Base-by-base conservation (phyloP, 176 grass and related monocot species). In the Oryza glumipatula region DNA sequence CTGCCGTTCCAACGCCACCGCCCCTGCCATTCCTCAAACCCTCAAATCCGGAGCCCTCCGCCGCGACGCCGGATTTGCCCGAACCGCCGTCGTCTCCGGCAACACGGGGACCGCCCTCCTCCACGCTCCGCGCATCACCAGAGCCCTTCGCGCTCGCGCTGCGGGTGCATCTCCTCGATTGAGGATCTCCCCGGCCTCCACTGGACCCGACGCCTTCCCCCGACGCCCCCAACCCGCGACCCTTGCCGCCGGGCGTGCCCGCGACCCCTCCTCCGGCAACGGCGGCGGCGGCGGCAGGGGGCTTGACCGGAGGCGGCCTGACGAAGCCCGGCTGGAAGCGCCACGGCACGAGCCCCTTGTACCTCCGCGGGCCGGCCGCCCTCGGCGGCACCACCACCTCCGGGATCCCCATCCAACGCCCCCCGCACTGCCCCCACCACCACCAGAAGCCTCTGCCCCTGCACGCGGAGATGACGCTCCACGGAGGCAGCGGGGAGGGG, bases 241-340 rank as follows among this genome's bases (percentile, higher is more conserved):
- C 70, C 17, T 76, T 65, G 0, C 51, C 32, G 7, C 9, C 84
- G 2, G 63, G 38, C 58, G 26, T 17, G 51, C 30, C 80, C 73
- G 7, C 9, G 39, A 11, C 3, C 24, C 14, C 65, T 19, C 49
- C 47, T 38, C 48, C 17, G 7, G 43, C 45, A 63, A 41, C 6
- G 21, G 65, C 35, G 9, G 78, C 23, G 3, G 35, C 43, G 47
- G 78, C 19, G 35, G 3, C 56, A 54, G 19, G 58, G 21, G 58
- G n/a, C 63, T 76, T 84, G 80, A 24, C 22, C 22, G 47, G 80
- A 17, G 47, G 80, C 13, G 35, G 4, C 89, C 85, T 79, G 70
- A 76, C 81, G 85, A 45, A 72, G 51, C 65, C 23, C 17, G 49
- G 65, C 76, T 80, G 85, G 89, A 91, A 91, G 41, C 89, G 89